These are phyloP conservation scores for Gentiana macrophylla DNA, from an alignment of 257 asterid species.

Conservation along the genomic window DNA sequence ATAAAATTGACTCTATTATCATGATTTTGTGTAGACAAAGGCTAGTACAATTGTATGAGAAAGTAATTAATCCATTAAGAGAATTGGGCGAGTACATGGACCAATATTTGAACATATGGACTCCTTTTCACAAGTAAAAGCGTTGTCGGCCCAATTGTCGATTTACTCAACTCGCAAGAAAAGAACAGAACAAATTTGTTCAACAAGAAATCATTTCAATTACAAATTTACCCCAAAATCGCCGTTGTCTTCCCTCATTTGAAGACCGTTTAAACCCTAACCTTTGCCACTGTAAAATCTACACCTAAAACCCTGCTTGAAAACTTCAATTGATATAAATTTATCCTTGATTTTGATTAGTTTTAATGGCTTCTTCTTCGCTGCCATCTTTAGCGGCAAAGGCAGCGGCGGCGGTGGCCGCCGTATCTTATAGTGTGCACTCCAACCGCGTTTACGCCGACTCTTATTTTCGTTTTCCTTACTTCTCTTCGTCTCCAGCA, in stretches of 20 bases:
- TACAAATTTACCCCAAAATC: background rate
- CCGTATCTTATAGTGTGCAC: slow-evolving; percentile 31
- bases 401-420: slow-evolving; percentile 33
- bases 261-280: slow-evolving; percentile 8
- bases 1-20: too few species aligned
- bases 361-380: slow-evolving; percentile 35
- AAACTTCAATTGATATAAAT: background rate
- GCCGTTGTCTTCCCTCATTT: background rate
- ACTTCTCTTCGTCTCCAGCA: slow-evolving; percentile 30
- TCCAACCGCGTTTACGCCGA: slow-evolving; percentile 34
- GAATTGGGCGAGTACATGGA: too few species aligned
- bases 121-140: too few species aligned
- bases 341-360: background rate
- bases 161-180: slow-evolving; percentile 5
- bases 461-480: slow-evolving; percentile 37
- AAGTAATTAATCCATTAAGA: background rate
- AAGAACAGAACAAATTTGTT: background rate
- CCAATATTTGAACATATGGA: too few species aligned
- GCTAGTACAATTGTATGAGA: background rate
- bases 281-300: background rate
- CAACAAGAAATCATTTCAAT: background rate
- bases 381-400: slow-evolving; percentile 36
- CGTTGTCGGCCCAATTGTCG: background rate
- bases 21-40: background rate
- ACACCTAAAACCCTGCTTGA: slow-evolving; percentile 3